Evolutionary conservation across 768 basidiomycete species (phyloP).

Genomic region (Boletus speciosus): DNA sequence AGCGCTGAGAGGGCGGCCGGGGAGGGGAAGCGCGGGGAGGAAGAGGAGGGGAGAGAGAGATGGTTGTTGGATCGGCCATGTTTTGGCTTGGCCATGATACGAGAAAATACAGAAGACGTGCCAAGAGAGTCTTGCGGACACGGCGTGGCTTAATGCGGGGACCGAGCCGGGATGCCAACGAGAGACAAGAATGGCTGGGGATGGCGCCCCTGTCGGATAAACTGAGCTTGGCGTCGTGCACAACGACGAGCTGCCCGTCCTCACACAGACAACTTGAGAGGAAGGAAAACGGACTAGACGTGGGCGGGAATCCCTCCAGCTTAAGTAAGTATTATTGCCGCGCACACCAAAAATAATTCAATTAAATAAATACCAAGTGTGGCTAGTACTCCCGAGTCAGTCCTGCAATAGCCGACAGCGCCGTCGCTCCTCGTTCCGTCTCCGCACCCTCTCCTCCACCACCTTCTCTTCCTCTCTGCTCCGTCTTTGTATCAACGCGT

Average conservation of each 20-base stretch:
- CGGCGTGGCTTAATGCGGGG: slow-evolving; percentile 31
- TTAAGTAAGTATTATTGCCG: slow-evolving; percentile 22
- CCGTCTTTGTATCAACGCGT: slow-evolving; percentile 42
- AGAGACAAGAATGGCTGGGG: background rate
- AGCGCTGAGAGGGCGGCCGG: slow-evolving; percentile 51
- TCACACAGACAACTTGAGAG: background rate
- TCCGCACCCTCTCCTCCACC: slow-evolving; percentile 38
- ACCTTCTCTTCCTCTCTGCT: slow-evolving; percentile 32
- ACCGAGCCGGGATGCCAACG: slow-evolving; percentile 6
- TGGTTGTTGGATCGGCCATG: slow-evolving; percentile 31
- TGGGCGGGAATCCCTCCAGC: slow-evolving; percentile 13
- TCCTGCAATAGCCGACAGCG: slow-evolving; percentile 37
- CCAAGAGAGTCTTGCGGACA: slow-evolving; percentile 34
- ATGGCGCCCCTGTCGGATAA: background rate
- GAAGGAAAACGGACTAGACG: slow-evolving; percentile 1
- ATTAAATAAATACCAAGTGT: background rate
- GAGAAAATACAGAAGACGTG: slow-evolving; percentile 35
- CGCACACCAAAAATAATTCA: slow-evolving; percentile 17
- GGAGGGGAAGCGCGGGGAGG: slow-evolving; percentile 40
- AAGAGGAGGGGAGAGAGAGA: slow-evolving; percentile 1
- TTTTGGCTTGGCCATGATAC: slow-evolving; percentile 55
- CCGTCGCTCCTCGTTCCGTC: slow-evolving; percentile 56
- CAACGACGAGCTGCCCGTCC: background rate
- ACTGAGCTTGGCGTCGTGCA: background rate
- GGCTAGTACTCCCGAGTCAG: background rate